These are phyloP conservation scores for Didymella pinodella DNA, from an alignment of 2,329 filamentous ascomycete species.

Conservation along the genomic window DNA sequence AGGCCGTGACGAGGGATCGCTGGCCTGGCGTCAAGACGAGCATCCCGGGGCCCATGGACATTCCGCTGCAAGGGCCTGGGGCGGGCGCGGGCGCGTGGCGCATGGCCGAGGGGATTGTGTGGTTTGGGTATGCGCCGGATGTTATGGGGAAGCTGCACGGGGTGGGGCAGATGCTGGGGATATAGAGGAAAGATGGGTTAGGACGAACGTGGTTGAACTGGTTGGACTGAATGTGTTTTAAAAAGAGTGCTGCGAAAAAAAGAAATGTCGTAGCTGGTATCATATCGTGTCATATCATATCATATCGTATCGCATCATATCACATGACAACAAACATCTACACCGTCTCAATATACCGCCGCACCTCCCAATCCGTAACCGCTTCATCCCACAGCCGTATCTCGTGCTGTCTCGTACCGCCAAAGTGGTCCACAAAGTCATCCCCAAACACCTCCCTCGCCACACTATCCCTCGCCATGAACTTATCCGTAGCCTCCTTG, in stretches of 20 bases:
- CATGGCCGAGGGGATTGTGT: constrained; percentile 57
- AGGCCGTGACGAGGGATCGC: constrained; percentile 84
- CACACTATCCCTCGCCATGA: constrained; percentile 79
- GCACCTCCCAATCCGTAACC: constrained; percentile 90
- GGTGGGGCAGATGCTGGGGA: constrained; percentile 37
- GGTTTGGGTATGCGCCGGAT: constrained; percentile 56
- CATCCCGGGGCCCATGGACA: constrained; percentile 82
- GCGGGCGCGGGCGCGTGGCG: constrained; percentile 51
- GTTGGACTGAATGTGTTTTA: too few species aligned
- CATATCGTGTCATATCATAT: neutral
- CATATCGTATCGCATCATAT: too few species aligned
- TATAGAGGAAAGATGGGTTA: neutral
- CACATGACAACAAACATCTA: constrained; percentile 8
- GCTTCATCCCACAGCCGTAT: constrained; percentile 91
- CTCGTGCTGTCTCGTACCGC: constrained; percentile 91
- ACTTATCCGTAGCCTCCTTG: constrained; percentile 81
- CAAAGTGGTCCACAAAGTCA: constrained; percentile 94
- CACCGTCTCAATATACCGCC: constrained; percentile 49
- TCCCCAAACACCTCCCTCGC: constrained; percentile 95
- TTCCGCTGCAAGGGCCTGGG: constrained; percentile 68
- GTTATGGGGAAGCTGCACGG: constrained; percentile 50
- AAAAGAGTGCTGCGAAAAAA: neutral
- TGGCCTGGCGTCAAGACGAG: constrained; percentile 69
- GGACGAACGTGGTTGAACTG: too few species aligned
- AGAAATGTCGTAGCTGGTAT: neutral